A percentile compares a stretch with the other conserved stretches of the same genome.
phyloP scores from a whole-genome alignment of 164 flowering plant genomes.

The Stephania cephalantha region DNA sequence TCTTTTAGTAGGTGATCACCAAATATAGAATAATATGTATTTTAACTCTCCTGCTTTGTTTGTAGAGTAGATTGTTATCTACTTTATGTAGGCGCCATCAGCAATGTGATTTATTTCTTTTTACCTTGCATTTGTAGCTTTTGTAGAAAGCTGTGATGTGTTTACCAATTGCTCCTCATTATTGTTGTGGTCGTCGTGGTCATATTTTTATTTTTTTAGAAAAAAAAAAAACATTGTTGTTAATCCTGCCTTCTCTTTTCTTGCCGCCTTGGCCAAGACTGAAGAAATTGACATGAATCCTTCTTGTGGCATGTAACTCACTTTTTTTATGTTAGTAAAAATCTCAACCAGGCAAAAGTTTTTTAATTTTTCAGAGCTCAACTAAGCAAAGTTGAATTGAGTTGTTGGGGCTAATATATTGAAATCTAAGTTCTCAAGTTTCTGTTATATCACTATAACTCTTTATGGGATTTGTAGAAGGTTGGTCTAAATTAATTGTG shows the following conservation, averaged over 20 bases:
- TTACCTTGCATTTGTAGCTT: not conserved
- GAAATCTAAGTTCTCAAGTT: too few species aligned
- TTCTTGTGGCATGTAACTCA: not conserved
- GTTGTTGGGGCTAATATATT: not conserved
- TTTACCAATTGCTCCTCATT: not conserved
- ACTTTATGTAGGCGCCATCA: not conserved
- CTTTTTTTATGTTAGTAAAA: not conserved
- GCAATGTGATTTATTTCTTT: not conserved
- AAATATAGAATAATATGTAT: constrained; percentile 4
- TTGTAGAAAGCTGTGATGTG: not conserved
- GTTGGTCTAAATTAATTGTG: too few species aligned
- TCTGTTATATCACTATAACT: too few species aligned
- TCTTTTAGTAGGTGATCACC: not conserved
- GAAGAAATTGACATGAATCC: not conserved
- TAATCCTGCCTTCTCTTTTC: not conserved
- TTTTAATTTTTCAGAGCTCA: not conserved
- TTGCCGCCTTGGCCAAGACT: not conserved
- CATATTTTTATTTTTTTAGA: too few species aligned
- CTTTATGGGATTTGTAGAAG: too few species aligned
- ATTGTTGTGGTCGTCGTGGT: not conserved
- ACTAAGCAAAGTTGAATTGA: not conserved
- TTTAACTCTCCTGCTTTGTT: not conserved
- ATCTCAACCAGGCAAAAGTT: too few species aligned
- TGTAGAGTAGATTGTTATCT: not conserved
- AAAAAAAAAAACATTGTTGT: not conserved